Percentiles rank a stretch among this genome's conserved stretches.
These are phyloP conservation scores for Didymella pomorum DNA, from an alignment of 2,329 filamentous ascomycete species.

Conservation along the genomic window DNA sequence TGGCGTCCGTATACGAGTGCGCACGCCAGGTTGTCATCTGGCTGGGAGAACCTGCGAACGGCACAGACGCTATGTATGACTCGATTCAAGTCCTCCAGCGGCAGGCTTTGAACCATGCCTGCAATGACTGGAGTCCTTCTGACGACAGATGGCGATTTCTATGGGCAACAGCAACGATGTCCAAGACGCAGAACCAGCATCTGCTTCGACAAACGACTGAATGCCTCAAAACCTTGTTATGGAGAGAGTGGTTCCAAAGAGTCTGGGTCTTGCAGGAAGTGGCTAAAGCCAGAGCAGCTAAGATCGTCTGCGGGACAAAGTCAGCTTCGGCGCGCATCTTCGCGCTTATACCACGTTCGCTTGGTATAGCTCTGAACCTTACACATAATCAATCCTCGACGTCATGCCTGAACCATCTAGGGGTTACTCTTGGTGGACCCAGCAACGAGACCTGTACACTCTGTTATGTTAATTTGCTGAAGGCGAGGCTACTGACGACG, in stretches of 20 bases:
- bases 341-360: constrained; percentile 14
- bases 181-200: too few relatives aligned
- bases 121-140: constrained; percentile 15
- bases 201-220: too few relatives aligned
- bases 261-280: constrained; percentile 38
- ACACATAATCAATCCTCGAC: constrained; percentile 31
- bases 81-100: constrained; percentile 14
- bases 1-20: constrained; percentile 34
- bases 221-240: too few relatives aligned
- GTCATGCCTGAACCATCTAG: constrained; percentile 30
- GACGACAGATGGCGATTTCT: constrained; percentile 19
- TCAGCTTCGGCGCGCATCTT: constrained; percentile 25
- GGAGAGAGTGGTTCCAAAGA: constrained; percentile 29
- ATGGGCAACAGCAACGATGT: neutral
- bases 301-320: constrained; percentile 19
- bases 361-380: constrained; percentile 6
- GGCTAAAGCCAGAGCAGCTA: constrained; percentile 27
- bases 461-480: constrained; percentile 27
- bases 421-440: constrained; percentile 30
- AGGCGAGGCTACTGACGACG: constrained; percentile 28
- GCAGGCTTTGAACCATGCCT: constrained; percentile 7
- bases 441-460: constrained; percentile 24
- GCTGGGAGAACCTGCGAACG: constrained; percentile 32
- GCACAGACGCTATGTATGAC: constrained; percentile 18
- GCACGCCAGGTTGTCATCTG: constrained; percentile 39